Evolutionary conservation across 1,284 basidiomycete species (phyloP).

Genomic region (Pseudomicrostroma phylloplanum): DNA sequence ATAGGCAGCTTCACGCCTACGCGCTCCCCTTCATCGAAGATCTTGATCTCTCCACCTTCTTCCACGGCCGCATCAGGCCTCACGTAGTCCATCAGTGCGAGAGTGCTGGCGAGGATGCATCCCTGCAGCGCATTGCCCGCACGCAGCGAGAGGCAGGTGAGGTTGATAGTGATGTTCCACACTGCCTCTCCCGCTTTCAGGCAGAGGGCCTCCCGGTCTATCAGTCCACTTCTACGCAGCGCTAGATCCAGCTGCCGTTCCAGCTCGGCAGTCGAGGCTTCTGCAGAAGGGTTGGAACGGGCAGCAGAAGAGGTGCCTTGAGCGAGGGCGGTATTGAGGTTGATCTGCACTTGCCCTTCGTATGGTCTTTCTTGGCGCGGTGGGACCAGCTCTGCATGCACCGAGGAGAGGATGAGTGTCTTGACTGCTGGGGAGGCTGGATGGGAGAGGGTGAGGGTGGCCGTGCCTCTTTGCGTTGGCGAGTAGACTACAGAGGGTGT

Average conservation of each 20-base stretch:
- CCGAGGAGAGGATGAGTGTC: neutral
- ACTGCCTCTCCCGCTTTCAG: constrained; percentile 1
- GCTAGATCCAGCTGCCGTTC: constrained; percentile 2
- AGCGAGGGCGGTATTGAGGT: neutral
- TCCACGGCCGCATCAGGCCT: constrained; percentile 1
- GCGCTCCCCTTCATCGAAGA: constrained; percentile 1
- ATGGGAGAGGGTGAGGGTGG: neutral
- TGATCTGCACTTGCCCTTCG: neutral
- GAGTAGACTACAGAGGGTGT: neutral
- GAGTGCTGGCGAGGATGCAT: neutral
- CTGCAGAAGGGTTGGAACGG: neutral
- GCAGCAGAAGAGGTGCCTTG: neutral
- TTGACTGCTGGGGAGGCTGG: neutral
- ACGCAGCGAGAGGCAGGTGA: neutral
- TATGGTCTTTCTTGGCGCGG: constrained; percentile 1
- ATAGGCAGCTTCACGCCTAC: neutral
- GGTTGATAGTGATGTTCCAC: neutral
- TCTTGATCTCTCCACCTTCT: neutral
- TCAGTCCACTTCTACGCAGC: neutral
- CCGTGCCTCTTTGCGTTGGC: neutral
- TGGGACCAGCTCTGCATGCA: constrained; percentile 4
- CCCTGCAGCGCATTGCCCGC: constrained; percentile 3
- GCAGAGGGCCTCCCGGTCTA: constrained; percentile 6
- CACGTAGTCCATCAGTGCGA: constrained; percentile 3
- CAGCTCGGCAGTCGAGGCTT: constrained; percentile 2